Percentiles rank a stretch among this genome's conserved stretches.
phyloP scores from a whole-genome alignment of 2,329 filamentous ascomycete genomes.

The Exophiala phaeomuriformis region DNA sequence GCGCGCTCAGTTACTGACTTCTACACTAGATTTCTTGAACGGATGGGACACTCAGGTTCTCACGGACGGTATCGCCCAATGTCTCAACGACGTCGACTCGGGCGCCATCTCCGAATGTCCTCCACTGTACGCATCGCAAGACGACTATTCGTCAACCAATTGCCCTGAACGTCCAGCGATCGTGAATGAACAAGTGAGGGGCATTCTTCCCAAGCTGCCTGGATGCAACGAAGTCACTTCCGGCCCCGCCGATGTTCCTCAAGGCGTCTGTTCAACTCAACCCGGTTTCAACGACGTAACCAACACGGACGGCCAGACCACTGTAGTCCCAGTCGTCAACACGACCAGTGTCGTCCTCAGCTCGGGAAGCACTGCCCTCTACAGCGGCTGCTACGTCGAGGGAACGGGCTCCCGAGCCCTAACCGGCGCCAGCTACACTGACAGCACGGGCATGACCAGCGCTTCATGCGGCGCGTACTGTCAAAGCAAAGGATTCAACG shows the following conservation, averaged over 20 bases:
- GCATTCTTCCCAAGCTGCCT: constrained; percentile 18
- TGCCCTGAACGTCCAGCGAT: constrained; percentile 19
- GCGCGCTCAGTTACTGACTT: constrained; percentile 31
- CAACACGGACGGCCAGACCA: constrained; percentile 2
- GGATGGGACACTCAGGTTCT: constrained; percentile 67
- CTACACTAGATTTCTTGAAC: constrained; percentile 61
- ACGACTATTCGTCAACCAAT: constrained; percentile 6
- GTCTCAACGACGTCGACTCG: constrained; percentile 44
- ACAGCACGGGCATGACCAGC: constrained; percentile 32
- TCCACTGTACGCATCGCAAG: constrained; percentile 7
- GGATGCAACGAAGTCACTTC: constrained; percentile 24
- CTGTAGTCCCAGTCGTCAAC: background rate
- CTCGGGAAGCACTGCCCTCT: constrained; percentile 4
- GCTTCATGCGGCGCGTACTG: constrained; percentile 28
- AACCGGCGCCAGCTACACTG: constrained; percentile 36
- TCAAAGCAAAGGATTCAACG: constrained; percentile 26
- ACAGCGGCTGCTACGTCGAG: constrained; percentile 39
- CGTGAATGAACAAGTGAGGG: constrained; percentile 28
- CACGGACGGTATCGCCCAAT: constrained; percentile 61
- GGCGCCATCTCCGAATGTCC: constrained; percentile 11
- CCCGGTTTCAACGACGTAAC: background rate
- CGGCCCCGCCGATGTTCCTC: constrained; percentile 30
- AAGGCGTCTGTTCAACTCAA: constrained; percentile 10
- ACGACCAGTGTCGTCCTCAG: background rate
- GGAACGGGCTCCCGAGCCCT: constrained; percentile 31